phyloP scores from a whole-genome alignment of 164 flowering plant species.

The Vitis rupestris region DNA sequence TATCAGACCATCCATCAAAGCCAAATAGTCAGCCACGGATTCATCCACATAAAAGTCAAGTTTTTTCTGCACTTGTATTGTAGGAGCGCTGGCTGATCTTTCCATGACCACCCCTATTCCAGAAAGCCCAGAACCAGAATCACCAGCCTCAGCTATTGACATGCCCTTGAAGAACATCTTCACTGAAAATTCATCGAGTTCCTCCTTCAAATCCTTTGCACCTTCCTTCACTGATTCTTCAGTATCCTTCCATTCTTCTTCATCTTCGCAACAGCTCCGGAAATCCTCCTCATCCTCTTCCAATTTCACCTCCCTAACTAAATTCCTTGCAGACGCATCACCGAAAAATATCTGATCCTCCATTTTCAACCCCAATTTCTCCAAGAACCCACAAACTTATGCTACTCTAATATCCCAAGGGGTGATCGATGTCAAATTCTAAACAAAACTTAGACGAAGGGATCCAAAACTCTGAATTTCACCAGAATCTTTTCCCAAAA shows the following conservation, averaged over 20 bases:
- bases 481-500: neutral
- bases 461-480: neutral
- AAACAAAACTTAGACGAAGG: neutral
- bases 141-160: constrained; percentile 46
- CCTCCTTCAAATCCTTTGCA: constrained; percentile 20
- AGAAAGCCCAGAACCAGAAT: constrained; percentile 48
- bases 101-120: constrained; percentile 89
- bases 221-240: constrained; percentile 42
- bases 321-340: constrained; percentile 10
- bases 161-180: constrained; percentile 82
- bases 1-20: constrained; percentile 77
- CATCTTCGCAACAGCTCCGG: constrained; percentile 67
- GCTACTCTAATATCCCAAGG: neutral
- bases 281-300: constrained; percentile 85
- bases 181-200: constrained; percentile 48
- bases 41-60: constrained; percentile 83
- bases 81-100: constrained; percentile 31
- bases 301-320: constrained; percentile 21
- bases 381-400: neutral
- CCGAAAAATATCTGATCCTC: constrained; percentile 21
- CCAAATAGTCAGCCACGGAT: constrained; percentile 72
- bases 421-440: neutral
- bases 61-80: constrained; percentile 71
- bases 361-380: constrained; percentile 22
- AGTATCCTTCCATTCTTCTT: constrained; percentile 48